Base-by-base conservation (phyloP, 495 filamentous ascomycete species). In the Rusavskia elegans region DNA sequence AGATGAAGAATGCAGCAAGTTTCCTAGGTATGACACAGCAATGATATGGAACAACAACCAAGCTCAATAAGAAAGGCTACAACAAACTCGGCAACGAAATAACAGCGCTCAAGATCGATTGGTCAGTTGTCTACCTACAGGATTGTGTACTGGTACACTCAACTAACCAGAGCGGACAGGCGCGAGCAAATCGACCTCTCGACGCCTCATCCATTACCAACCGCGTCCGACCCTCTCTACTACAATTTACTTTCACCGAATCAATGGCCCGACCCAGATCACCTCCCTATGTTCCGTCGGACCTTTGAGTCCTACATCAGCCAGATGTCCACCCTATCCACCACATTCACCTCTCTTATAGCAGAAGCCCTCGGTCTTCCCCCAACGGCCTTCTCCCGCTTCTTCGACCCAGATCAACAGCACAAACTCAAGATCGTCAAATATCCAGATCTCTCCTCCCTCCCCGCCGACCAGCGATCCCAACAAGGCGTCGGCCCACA, bases 371-470 rank as follows among this genome's bases (percentile, higher is more conserved):
- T 98, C 46, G 81, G 79, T 25, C 74, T 98, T 0, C 79, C 81
- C 0, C 55, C 77, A 0, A 72, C 70, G 25, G 85, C 89, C 1
- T 90, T 98, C 62, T 66, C 83, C 58, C 75, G 77, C 53, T 97
- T 93, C 72, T 93, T 86, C 66, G 87, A 93, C 53, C 64, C 70
- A 3, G 71, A 79, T 54, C 82, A 89, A 66, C 83, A 94, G 72
- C 87, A 94, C 68, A 90, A 92, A 60, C 70, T 95, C 38, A 97
- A 97, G 63, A 85, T 95, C 52, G 79, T 96, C 56, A 93, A 92
- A 64, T 95, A 95, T 58, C 82, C 84, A 0, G 79, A 84, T 60
- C 67, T 78, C 1, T 64, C 72, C 4, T 62, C 65, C 54, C 61
- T 81, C 6, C 54, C 69, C 35, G 1, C n/a, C 39, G 49, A 41